Percentiles rank a stretch among this genome's conserved stretches.
These are phyloP conservation scores for Verruconis gallopava DNA, from an alignment of 2,329 filamentous ascomycete genomes.

Conservation along the genomic window DNA sequence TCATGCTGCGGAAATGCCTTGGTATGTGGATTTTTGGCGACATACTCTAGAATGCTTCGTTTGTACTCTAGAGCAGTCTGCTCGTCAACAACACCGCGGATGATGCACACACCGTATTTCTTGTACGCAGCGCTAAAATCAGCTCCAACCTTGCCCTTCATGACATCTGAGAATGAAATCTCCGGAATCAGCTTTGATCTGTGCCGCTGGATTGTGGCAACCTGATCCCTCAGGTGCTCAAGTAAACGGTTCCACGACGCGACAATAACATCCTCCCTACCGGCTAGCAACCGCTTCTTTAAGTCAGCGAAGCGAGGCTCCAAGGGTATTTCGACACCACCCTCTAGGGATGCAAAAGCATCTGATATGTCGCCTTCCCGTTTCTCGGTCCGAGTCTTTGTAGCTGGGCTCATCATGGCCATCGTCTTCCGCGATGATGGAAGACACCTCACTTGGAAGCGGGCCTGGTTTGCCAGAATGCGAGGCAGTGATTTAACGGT, in stretches of 20 bases:
- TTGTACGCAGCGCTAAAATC: slow-evolving; percentile 45
- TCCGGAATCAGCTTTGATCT: slow-evolving; percentile 32
- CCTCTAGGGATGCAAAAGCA: slow-evolving; percentile 36
- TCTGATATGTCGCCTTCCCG: slow-evolving; percentile 38
- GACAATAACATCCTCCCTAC: slow-evolving; percentile 34
- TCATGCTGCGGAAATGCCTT: slow-evolving; percentile 35
- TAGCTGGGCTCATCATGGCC: slow-evolving; percentile 13
- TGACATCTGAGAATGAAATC: slow-evolving; percentile 34
- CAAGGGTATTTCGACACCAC: slow-evolving; percentile 27
- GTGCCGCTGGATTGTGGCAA: slow-evolving; percentile 29
- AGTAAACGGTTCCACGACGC: slow-evolving; percentile 36
- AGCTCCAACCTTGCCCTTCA: slow-evolving; percentile 31
- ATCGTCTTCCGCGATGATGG: too few species aligned
- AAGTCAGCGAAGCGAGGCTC: slow-evolving; percentile 32
- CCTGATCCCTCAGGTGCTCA: slow-evolving; percentile 29
- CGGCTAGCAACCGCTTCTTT: slow-evolving; percentile 31
- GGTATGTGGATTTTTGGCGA: slow-evolving; percentile 32
- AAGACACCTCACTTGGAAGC: too few species aligned
- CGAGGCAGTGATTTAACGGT: too few species aligned
- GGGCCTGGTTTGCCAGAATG: too few species aligned
- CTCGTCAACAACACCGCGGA: slow-evolving; percentile 32
- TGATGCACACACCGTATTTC: slow-evolving; percentile 41
- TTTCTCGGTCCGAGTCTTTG: slow-evolving; percentile 21
- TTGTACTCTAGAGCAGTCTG: slow-evolving; percentile 33
- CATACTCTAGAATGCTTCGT: slow-evolving; percentile 30